phyloP scores from a whole-genome alignment of 495 filamentous ascomycete genomes.

The Hyaloscypha finlandica region DNA sequence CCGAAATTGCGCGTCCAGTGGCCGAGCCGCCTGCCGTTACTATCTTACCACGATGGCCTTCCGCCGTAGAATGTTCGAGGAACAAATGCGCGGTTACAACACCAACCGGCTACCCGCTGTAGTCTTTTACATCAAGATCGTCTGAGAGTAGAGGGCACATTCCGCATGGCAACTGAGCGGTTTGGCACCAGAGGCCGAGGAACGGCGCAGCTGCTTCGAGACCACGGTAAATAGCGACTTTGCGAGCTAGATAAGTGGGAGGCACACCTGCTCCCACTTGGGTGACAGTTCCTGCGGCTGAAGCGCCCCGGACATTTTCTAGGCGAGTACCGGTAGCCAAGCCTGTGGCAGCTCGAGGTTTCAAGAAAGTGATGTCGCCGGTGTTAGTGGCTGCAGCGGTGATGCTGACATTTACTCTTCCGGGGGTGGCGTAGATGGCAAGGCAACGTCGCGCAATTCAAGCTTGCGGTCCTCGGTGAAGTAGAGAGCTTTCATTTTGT shows the following conservation, averaged over 20 bases:
- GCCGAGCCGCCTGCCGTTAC: slow-evolving; percentile 1
- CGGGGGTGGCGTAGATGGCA: not conserved
- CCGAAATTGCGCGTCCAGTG: slow-evolving; percentile 1
- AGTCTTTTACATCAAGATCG: slow-evolving; percentile 3
- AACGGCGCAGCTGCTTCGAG: not conserved
- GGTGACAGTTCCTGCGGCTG: not conserved
- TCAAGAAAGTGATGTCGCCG: slow-evolving; percentile 5
- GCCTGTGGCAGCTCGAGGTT: not conserved
- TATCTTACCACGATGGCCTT: not conserved
- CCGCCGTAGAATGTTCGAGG: not conserved
- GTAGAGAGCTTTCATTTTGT: slow-evolving; percentile 2
- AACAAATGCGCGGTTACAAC: slow-evolving; percentile 3
- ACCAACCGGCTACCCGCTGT: slow-evolving; percentile 1
- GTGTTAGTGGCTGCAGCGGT: not conserved
- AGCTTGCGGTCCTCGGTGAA: not conserved
- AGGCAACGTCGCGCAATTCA: not conserved
- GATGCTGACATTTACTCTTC: slow-evolving; percentile 2
- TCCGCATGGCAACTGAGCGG: not conserved
- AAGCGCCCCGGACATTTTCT: slow-evolving; percentile 1
- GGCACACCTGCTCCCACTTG: not conserved
- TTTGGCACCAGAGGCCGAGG: slow-evolving; percentile 1
- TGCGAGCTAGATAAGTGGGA: not conserved
- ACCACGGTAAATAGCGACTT: slow-evolving; percentile 4
- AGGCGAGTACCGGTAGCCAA: not conserved
- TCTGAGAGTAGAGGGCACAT: slow-evolving; percentile 1